phyloP scores from a whole-genome alignment of 257 asterid species.

The Capsicum rhomboideum region DNA sequence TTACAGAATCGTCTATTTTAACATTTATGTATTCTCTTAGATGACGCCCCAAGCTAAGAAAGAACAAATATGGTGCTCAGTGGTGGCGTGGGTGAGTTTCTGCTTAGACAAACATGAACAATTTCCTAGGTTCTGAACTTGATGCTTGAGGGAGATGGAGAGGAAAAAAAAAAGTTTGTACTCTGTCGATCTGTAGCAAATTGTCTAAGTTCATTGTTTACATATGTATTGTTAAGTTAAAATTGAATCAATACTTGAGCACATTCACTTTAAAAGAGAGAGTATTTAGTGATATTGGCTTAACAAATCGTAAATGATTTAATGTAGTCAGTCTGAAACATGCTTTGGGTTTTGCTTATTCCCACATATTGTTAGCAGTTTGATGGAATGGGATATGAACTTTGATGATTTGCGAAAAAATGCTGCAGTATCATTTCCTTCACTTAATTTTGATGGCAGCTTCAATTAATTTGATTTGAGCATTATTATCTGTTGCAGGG shows the following conservation, averaged over 20 bases:
- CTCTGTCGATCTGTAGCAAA: neutral
- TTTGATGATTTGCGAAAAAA: neutral
- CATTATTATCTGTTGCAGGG: constrained; percentile 46
- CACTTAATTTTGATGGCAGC: neutral
- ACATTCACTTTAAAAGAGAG: neutral
- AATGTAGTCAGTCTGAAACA: neutral
- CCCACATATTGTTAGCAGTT: neutral
- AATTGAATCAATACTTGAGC: neutral
- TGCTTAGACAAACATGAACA: neutral
- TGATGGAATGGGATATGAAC: neutral
- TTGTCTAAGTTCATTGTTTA: neutral
- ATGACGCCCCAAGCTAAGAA: neutral
- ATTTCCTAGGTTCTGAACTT: neutral
- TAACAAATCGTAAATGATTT: neutral
- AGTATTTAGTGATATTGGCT: neutral
- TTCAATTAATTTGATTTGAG: constrained; percentile 4
- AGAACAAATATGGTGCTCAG: neutral
- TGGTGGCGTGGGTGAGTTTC: neutral
- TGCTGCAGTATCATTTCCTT: neutral
- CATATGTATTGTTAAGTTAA: neutral
- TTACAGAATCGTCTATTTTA: neutral
- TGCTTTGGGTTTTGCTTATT: neutral
- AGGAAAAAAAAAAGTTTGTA: neutral
- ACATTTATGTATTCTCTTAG: neutral
- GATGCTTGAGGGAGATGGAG: neutral